Base-by-base conservation (phyloP, 1,284 basidiomycete species). In the Ceratobasidium sp. region DNA sequence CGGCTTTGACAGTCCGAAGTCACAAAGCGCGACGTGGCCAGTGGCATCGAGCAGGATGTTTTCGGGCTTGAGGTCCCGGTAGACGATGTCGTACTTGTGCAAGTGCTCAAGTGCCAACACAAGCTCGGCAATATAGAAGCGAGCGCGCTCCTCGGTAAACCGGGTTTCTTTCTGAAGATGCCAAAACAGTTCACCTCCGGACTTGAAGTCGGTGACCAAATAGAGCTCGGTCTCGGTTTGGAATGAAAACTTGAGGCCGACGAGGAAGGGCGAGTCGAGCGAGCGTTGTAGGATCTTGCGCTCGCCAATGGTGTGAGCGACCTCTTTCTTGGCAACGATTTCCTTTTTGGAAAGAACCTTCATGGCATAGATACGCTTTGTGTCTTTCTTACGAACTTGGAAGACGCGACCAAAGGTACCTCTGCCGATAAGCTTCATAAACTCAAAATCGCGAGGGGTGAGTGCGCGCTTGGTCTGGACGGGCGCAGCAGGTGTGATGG, bases 391-490 rank as follows among this genome's bases (percentile, higher is more conserved):
- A 74, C 97, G 92, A 46, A 99, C 97, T 82, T 99, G 97, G 86
- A 98, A 99, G 26, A 99, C 97, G 62, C 94, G 92, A n/a, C 97
- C 97, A 80, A 99, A 99, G 0, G 97, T 99, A 4, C 97, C 97
- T 65, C 95, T 91, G 58, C 97, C 97, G 82, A 99, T 99, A 76
- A 99, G 91, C 82, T 98, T 98, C 79, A 99, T 89, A 83, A 98
- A 98, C 79, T 99, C 97, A 79, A 99, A 99, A 81, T 99, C 97
- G 79, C 91, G 88, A 46, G 94, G 94, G 30, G 89, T 92, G 71
- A 96, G 85, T 32, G 93, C 87, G 72, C 90, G 88, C 82, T 92
- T 92, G 74, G 87, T 91, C 93, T 94, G 80, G 50, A 61, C 72
- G 76, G 76, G 61, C 14, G 36, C 14, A 14, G 76, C 75, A 65